Evolutionary conservation across 2,329 filamentous ascomycete genomes (phyloP).

Genomic region (Trichoderma koningii): DNA sequence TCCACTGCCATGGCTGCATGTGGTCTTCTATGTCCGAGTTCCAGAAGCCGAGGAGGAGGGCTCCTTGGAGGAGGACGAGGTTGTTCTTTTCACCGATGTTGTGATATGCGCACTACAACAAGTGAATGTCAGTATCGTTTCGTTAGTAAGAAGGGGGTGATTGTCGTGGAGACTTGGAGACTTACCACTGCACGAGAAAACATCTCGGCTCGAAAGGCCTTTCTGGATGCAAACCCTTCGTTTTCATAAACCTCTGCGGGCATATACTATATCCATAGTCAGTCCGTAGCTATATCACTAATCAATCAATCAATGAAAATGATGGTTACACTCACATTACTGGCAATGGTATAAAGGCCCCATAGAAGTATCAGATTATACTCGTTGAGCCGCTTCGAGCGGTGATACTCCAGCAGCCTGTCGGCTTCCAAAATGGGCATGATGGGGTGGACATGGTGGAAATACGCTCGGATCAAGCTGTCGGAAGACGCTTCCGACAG

Average conservation of each 20-base stretch:
- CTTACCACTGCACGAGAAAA: conserved; percentile 15
- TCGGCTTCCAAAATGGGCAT: conserved; percentile 20
- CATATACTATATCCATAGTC: neutral
- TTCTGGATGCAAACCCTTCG: conserved; percentile 20
- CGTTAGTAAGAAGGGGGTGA: no score
- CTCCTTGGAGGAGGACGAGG: conserved; percentile 4
- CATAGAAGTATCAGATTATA: conserved; percentile 10
- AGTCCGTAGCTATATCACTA: neutral
- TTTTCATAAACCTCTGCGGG: conserved; percentile 16
- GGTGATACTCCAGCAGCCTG: conserved; percentile 13
- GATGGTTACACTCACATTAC: neutral
- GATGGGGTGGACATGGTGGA: conserved; percentile 18
- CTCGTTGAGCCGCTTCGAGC: conserved; percentile 14
- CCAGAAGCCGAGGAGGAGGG: conserved; percentile 15
- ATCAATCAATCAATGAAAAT: no score
- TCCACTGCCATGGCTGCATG: conserved; percentile 23
- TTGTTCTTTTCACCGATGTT: conserved; percentile 20
- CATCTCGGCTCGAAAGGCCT: conserved; percentile 17
- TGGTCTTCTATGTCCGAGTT: conserved; percentile 17
- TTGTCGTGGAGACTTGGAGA: neutral
- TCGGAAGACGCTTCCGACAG: conserved; percentile 10
- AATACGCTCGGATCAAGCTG: conserved; percentile 14
- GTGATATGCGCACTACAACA: conserved; percentile 21
- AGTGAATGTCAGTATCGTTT: no score
- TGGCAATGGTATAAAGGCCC: neutral